These are phyloP conservation scores for Penicillium simplicissimum DNA, from an alignment of 495 filamentous ascomycete species.

Conservation along the genomic window DNA sequence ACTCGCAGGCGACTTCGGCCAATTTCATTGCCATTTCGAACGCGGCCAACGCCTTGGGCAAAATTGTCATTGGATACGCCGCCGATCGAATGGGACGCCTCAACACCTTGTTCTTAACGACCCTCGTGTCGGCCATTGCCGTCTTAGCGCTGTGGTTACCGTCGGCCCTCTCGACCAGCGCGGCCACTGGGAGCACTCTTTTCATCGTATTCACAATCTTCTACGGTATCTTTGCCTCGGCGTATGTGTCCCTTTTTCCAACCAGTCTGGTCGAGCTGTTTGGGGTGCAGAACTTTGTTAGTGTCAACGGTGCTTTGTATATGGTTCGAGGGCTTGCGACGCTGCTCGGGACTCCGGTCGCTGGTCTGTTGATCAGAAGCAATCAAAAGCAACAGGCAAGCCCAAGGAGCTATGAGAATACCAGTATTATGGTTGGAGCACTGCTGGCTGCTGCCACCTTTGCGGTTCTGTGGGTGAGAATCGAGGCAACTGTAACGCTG, in stretches of 20 bases:
- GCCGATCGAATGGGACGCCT: conserved; percentile 54
- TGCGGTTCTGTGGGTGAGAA: conserved; percentile 34
- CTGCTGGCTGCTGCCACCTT: conserved; percentile 31
- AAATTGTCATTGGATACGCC: conserved; percentile 26
- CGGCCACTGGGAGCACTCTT: conserved; percentile 24
- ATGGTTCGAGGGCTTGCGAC: conserved; percentile 45
- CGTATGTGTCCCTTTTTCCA: conserved; percentile 46
- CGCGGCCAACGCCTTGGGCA: conserved; percentile 31
- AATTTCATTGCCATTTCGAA: conserved; percentile 39
- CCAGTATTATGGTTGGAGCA: conserved; percentile 31
- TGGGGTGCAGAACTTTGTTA: conserved; percentile 42
- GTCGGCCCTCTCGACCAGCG: conserved; percentile 24
- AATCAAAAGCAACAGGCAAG: conserved; percentile 8
- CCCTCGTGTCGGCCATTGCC: conserved; percentile 37
- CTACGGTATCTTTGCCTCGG: conserved; percentile 43
- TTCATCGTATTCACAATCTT: conserved; percentile 41
- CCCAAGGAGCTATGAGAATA: conserved; percentile 32
- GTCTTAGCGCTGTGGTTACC: conserved; percentile 44
- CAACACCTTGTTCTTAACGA: conserved; percentile 40
- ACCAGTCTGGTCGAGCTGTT: conserved; percentile 44
- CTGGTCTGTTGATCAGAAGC: conserved; percentile 38
- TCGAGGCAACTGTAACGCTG: conserved; percentile 30
- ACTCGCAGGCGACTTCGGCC: conserved; percentile 33
- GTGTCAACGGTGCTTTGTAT: conserved; percentile 45
- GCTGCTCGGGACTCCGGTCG: conserved; percentile 44